These are phyloP conservation scores for Cutaneotrichosporon cavernicola DNA, from an alignment of 1,284 basidiomycete genomes.

Conservation along the genomic window DNA sequence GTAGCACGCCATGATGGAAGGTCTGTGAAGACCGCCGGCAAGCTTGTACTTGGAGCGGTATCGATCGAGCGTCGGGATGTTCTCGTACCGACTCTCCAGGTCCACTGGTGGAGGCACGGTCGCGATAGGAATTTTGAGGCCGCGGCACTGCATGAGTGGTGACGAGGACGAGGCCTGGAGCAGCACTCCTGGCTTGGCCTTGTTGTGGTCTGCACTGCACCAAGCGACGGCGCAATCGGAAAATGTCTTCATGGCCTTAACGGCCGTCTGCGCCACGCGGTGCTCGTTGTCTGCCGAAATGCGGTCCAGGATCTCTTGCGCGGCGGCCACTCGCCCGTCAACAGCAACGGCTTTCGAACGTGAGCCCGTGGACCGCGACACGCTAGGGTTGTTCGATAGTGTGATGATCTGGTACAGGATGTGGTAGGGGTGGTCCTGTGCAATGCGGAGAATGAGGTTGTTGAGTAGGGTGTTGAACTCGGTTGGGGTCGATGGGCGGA, in stretches of 20 bases:
- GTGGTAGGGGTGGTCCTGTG: conserved; percentile 89
- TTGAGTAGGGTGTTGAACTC: conserved; percentile 67
- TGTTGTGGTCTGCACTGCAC: conserved; percentile 48
- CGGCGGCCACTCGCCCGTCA: conserved; percentile 64
- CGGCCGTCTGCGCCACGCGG: conserved; percentile 56
- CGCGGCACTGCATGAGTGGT: conserved; percentile 24
- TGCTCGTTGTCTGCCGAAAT: conserved; percentile 66
- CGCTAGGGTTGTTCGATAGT: conserved; percentile 36
- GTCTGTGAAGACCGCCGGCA: conserved; percentile 77
- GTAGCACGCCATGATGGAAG: conserved; percentile 74
- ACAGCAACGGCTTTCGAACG: conserved; percentile 9
- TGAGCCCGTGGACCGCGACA: neutral
- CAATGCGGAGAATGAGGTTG: conserved; percentile 70
- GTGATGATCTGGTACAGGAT: conserved; percentile 86
- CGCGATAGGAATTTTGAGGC: conserved; percentile 72
- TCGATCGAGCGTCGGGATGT: conserved; percentile 65
- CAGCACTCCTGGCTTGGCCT: neutral
- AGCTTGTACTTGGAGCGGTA: conserved; percentile 65
- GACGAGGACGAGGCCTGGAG: conserved; percentile 11
- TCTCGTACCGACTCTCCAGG: conserved; percentile 64
- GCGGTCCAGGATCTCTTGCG: conserved; percentile 69
- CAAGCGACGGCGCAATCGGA: conserved; percentile 76
- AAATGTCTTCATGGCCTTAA: conserved; percentile 64
- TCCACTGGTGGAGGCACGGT: conserved; percentile 74
- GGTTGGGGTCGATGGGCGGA: conserved; percentile 53